Evolutionary conservation across 805 yeast species (phyloP).

Genomic region (Diddensiella transvaalensis): DNA sequence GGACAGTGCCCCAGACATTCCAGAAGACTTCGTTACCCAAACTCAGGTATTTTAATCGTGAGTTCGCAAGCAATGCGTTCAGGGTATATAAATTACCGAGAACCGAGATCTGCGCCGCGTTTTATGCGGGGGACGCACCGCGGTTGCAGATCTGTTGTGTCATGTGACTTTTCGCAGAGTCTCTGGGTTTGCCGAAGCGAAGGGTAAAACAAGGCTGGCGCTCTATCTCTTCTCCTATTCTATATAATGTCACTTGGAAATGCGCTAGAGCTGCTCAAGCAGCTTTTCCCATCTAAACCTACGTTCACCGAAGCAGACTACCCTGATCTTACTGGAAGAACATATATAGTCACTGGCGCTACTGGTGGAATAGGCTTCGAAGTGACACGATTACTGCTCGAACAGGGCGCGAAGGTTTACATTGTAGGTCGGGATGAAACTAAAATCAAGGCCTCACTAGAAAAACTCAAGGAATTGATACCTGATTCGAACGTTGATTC

Average conservation of each 20-base stretch:
- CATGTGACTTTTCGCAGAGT: too few relatives aligned
- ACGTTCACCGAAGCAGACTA: slow-evolving; percentile 28
- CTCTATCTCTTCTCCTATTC: too few relatives aligned
- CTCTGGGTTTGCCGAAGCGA: too few relatives aligned
- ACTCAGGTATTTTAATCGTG: too few relatives aligned
- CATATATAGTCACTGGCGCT: slow-evolving; percentile 18
- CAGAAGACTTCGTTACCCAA: too few relatives aligned
- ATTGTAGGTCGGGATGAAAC: neutral
- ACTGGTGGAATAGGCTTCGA: slow-evolving; percentile 8
- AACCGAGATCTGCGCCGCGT: too few relatives aligned
- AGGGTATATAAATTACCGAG: too few relatives aligned
- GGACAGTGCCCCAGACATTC: too few relatives aligned
- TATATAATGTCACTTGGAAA: neutral
- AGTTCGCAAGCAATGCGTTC: too few relatives aligned
- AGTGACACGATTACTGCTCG: neutral
- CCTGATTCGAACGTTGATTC: slow-evolving; percentile 17
- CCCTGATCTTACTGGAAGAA: slow-evolving; percentile 32
- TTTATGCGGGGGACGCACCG: too few relatives aligned
- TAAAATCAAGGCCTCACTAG: neutral
- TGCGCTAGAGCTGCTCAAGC: neutral
- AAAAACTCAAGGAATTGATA: neutral
- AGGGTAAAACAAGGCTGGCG: too few relatives aligned
- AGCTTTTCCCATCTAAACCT: slow-evolving; percentile 24
- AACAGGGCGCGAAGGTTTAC: neutral
- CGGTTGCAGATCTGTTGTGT: too few relatives aligned